phyloP scores from a whole-genome alignment of 2,329 filamentous ascomycete genomes.

The Colletotrichum shisoi region DNA sequence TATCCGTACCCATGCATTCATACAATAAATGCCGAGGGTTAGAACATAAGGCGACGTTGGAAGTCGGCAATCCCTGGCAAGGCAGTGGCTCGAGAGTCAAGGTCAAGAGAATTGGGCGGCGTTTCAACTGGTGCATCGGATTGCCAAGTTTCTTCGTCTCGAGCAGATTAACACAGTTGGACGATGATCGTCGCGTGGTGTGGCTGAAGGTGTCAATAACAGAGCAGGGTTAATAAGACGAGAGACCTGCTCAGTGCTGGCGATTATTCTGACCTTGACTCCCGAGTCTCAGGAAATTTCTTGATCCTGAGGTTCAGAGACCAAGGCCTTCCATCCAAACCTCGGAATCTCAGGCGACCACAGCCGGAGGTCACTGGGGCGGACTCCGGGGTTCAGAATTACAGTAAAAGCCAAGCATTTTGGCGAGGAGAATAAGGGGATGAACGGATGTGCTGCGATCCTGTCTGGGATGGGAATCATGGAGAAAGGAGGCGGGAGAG shows the following conservation, averaged over 20 bases:
- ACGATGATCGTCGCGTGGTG: slow-evolving; percentile 21
- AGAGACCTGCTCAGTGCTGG: slow-evolving; percentile 15
- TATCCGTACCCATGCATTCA: slow-evolving; percentile 19
- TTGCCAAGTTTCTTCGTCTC: slow-evolving; percentile 31
- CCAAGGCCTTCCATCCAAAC: background rate
- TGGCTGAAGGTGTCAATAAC: background rate
- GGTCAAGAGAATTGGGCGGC: slow-evolving; percentile 10
- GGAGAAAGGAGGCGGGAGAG: slow-evolving; percentile 31
- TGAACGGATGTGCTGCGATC: slow-evolving; percentile 33
- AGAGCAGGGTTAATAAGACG: slow-evolving; percentile 7
- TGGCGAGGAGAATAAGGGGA: slow-evolving; percentile 32
- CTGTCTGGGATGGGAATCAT: slow-evolving; percentile 34
- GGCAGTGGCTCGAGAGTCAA: background rate
- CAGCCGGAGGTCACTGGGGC: slow-evolving; percentile 22
- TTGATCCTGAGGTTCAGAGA: background rate
- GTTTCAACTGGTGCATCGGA: slow-evolving; percentile 38
- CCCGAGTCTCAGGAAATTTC: slow-evolving; percentile 5
- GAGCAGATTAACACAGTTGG: slow-evolving; percentile 28
- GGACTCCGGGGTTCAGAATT: slow-evolving; percentile 16
- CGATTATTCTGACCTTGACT: slow-evolving; percentile 22
- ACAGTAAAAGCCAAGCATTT: slow-evolving; percentile 33
- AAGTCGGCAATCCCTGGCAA: slow-evolving; percentile 8
- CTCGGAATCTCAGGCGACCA: background rate
- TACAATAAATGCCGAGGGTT: slow-evolving; percentile 21
- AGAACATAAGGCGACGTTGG: slow-evolving; percentile 25